Percentiles rank a stretch among this genome's conserved stretches.
Evolutionary conservation across 768 basidiomycete species (phyloP).

Genomic region (Heimioporus sp.): DNA sequence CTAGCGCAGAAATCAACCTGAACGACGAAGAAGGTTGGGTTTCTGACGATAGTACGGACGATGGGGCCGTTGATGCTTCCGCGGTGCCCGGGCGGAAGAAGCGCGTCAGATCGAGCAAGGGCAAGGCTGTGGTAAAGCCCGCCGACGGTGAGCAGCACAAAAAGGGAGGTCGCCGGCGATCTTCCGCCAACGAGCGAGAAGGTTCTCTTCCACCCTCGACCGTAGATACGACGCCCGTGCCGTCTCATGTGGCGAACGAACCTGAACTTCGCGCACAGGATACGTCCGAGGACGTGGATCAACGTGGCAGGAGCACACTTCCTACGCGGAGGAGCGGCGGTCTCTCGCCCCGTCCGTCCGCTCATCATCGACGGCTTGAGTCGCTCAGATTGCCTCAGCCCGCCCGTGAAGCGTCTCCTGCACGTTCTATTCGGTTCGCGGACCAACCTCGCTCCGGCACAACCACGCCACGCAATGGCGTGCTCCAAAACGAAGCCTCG

Average conservation of each 20-base stretch:
- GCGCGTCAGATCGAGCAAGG: conserved; percentile 26
- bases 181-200: conserved; percentile 14
- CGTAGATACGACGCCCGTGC: background rate
- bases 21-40: conserved; percentile 64
- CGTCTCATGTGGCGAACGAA: background rate
- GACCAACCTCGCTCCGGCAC: conserved; percentile 32
- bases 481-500: conserved; percentile 20
- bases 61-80: conserved; percentile 9
- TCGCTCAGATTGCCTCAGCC: conserved; percentile 20
- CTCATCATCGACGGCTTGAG: conserved; percentile 30
- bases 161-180: conserved; percentile 12
- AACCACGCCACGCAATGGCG: conserved; percentile 17
- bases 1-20: conserved; percentile 11
- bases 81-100: conserved; percentile 15
- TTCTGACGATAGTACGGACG: conserved; percentile 48
- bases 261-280: conserved; percentile 4
- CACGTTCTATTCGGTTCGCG: conserved; percentile 48
- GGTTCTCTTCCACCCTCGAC: background rate
- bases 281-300: conserved; percentile 5
- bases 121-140: conserved; percentile 9
- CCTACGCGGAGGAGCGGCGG: conserved; percentile 12
- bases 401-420: conserved; percentile 42
- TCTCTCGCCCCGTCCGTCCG: conserved; percentile 18
- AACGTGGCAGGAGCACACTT: conserved; percentile 23
- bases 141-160: background rate